A percentile compares a stretch with the other conserved stretches of the same genome.
Conservation (phyloP, 164 flowering plant species). For the Aristolochia contorta region DNA sequence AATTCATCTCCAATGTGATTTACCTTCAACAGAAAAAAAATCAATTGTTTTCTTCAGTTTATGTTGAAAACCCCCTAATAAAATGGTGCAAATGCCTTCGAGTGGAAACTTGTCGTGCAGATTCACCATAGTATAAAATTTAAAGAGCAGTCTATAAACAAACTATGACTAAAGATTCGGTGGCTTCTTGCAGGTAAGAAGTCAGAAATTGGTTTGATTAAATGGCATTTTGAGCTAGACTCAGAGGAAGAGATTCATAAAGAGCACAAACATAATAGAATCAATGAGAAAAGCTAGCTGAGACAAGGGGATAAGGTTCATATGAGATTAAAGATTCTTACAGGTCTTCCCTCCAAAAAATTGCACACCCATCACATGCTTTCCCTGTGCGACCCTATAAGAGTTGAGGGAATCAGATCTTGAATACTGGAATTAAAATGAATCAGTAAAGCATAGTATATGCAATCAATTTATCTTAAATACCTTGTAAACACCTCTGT, state of each 20-base stretch:
- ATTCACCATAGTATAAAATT: too few relatives aligned
- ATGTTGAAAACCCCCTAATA: not conserved
- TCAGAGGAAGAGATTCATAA: too few relatives aligned
- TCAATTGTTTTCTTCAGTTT: not conserved
- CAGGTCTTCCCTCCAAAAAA: slow-evolving; percentile 73
- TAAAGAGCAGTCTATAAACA: too few relatives aligned
- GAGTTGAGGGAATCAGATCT: not conserved
- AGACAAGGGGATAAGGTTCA: not conserved
- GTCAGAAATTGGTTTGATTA: too few relatives aligned
- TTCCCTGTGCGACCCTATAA: slow-evolving; percentile 81
- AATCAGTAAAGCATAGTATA: not conserved
- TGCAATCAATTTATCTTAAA: not conserved
- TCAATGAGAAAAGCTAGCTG: not conserved
- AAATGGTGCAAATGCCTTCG: too few relatives aligned
- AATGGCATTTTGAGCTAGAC: too few relatives aligned
- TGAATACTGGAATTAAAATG: not conserved
- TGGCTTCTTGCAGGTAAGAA: too few relatives aligned
- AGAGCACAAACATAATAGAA: not conserved
- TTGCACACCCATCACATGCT: slow-evolving; percentile 85
- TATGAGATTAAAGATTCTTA: slow-evolving; percentile 22
- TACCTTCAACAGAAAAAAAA: not conserved
- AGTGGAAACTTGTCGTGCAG: too few relatives aligned
- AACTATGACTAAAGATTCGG: too few relatives aligned
- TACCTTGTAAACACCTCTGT: slow-evolving; percentile 72
- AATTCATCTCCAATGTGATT: not conserved